Evolutionary conservation across 1,284 basidiomycete genomes (phyloP), one percentile per base, ranked within the genome.

Genomic region (Inonotus obliquus): DNA sequence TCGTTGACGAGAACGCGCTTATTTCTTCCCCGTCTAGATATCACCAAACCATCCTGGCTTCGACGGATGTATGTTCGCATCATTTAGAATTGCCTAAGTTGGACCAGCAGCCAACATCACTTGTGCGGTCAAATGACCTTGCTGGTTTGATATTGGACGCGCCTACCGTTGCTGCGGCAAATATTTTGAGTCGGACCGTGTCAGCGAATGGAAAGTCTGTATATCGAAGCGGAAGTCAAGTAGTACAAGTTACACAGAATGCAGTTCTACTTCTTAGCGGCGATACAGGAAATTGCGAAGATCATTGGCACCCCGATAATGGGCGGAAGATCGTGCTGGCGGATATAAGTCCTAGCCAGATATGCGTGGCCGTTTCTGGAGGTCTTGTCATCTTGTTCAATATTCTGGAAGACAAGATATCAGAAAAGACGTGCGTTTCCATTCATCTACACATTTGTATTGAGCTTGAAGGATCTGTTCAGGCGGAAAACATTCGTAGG

Each of bases 171-270:
- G 84, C 85, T 0, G 79, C 89, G 13, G 77, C 79, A 1, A 86
- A 91, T 66, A 73, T 91, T 38, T 70, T 76, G 64, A 67, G 74
- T 68, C 71, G 75, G 70, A 57, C 69, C 69, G 60, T 65, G 60
- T 21, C 35, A 63, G 63, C 9, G 63, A 73, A 1, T 70, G 70
- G 25, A 65, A 66, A 64, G 21, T 75, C 75, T 0, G 69, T 67
- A 3, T 89, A 89, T 61, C 67, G 69, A 2, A 77, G 84, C 61
- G 86, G 84, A 0, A 72, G 78, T 27, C 71, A 81, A 7, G 77
- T 89, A 0, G 79, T 91, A 0, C 94, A 96, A 70, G 87, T 94
- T 10, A 90, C 89, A 21, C 57, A 55, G n/a, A n/a, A 52, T 35
- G 48, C 27, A 13, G 56, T 64, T 2, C 14, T 54, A 11, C 55